A percentile compares a stretch with the other conserved stretches of the same genome.
Conservation (phyloP, 164 flowering plant genomes). For the Piper betle region DNA sequence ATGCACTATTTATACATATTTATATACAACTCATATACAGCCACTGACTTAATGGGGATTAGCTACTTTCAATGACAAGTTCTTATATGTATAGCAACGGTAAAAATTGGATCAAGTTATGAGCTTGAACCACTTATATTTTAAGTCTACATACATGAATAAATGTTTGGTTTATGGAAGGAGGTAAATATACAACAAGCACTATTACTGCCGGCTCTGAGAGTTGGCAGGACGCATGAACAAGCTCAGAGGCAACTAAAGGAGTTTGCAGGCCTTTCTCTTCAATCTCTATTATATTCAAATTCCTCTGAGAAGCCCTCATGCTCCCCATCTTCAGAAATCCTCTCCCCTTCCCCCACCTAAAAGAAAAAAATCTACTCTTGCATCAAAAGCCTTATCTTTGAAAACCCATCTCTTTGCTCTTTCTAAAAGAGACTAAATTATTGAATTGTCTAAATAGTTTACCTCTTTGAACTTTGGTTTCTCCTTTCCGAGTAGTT, state of each 20-base stretch:
- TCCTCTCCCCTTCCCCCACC: slow-evolving; percentile 19
- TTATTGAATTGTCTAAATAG: slow-evolving; percentile 8
- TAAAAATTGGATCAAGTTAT: neutral
- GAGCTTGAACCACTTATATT: neutral
- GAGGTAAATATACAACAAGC: slow-evolving; percentile 7
- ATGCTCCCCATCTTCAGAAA: slow-evolving; percentile 53
- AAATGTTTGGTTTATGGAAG: neutral
- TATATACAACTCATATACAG: neutral
- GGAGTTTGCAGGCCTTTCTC: slow-evolving; percentile 30
- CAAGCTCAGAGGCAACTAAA: slow-evolving; percentile 30
- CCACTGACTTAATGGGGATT: neutral
- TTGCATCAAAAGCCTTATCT: slow-evolving; percentile 36
- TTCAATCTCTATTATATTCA: slow-evolving; percentile 16
- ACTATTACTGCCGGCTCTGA: slow-evolving; percentile 18
- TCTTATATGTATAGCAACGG: neutral
- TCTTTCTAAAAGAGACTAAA: slow-evolving; percentile 10
- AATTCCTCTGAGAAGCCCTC: slow-evolving; percentile 35
- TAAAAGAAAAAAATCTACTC: slow-evolving; percentile 14
- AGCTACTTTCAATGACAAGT: neutral
- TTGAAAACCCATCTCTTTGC: slow-evolving; percentile 18
- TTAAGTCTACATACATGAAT: neutral
- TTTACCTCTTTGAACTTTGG: neutral
- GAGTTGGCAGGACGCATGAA: slow-evolving; percentile 46
- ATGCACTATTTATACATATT: neutral
- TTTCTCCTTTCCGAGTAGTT: slow-evolving; percentile 7